phyloP scores from a whole-genome alignment of 768 basidiomycete species.

The Hericium erinaceus region DNA sequence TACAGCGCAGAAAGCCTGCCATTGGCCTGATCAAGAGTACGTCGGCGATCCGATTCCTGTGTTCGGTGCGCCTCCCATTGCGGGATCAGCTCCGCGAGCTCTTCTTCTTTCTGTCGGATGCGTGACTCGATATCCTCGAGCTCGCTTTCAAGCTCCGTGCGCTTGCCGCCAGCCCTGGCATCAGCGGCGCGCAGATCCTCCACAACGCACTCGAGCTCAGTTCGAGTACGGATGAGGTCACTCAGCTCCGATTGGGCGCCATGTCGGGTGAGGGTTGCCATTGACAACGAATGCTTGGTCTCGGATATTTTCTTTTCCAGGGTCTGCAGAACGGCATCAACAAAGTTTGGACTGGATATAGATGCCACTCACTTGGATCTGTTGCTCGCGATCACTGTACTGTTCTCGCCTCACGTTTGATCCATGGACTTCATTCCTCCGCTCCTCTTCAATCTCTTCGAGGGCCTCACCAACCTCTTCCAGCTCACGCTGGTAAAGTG shows the following conservation, averaged over 20 bases:
- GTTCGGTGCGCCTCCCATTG: constrained; percentile 55
- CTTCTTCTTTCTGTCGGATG: constrained; percentile 52
- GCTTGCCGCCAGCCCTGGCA: constrained; percentile 53
- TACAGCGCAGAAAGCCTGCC: constrained; percentile 68
- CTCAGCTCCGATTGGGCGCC: constrained; percentile 78
- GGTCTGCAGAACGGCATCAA: constrained; percentile 32
- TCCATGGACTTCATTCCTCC: constrained; percentile 72
- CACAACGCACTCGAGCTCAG: constrained; percentile 79
- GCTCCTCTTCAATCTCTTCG: constrained; percentile 79
- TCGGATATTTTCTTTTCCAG: constrained; percentile 67
- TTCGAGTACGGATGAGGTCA: constrained; percentile 76
- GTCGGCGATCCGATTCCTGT: constrained; percentile 45
- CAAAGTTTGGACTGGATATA: neutral
- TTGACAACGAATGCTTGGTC: constrained; percentile 61
- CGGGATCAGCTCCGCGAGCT: constrained; percentile 57
- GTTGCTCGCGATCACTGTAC: constrained; percentile 75
- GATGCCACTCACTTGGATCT: constrained; percentile 55
- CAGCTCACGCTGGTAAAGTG: constrained; percentile 83
- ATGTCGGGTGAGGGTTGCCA: constrained; percentile 56
- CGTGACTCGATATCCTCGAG: constrained; percentile 48
- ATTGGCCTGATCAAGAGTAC: constrained; percentile 64
- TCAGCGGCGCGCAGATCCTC: constrained; percentile 65
- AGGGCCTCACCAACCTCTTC: constrained; percentile 81
- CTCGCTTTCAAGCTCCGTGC: constrained; percentile 56
- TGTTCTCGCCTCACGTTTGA: constrained; percentile 77